Conservation (phyloP, 2,329 filamentous ascomycete genomes). For the Calonectria crousiana region DNA sequence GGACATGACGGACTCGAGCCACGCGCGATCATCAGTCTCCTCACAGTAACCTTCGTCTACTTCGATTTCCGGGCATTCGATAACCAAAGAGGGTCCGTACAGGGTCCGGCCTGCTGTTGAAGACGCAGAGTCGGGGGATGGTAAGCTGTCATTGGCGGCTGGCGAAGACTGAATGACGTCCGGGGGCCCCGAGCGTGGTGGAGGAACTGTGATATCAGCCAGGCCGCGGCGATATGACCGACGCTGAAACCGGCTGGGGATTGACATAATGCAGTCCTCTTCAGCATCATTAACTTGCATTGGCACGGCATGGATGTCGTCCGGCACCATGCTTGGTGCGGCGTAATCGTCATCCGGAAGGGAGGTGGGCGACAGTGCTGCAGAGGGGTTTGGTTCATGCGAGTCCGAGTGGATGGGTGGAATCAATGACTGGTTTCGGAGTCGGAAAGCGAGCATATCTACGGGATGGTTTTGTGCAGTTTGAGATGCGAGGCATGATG, state of each 20-base stretch:
- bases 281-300: conserved; percentile 35
- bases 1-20: conserved; percentile 37
- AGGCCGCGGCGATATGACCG: neutral
- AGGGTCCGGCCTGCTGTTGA: conserved; percentile 3
- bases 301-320: conserved; percentile 4
- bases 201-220: neutral
- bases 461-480: conserved; percentile 29
- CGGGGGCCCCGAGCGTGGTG: neutral
- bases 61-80: conserved; percentile 30
- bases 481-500: conserved; percentile 9
- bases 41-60: conserved; percentile 47
- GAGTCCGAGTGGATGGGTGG: conserved; percentile 11
- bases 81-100: conserved; percentile 12
- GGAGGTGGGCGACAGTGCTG: conserved; percentile 34
- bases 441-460: conserved; percentile 38
- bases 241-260: neutral
- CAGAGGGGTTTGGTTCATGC: neutral
- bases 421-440: conserved; percentile 38
- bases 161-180: neutral
- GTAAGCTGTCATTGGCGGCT: conserved; percentile 11
- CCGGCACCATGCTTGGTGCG: conserved; percentile 13
- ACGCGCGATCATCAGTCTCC: conserved; percentile 41
- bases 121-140: conserved; percentile 4
- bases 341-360: conserved; percentile 31
- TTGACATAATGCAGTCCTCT: neutral